phyloP scores from a whole-genome alignment of 2,329 filamentous ascomycete genomes.

The Epichloe glyceriae region DNA sequence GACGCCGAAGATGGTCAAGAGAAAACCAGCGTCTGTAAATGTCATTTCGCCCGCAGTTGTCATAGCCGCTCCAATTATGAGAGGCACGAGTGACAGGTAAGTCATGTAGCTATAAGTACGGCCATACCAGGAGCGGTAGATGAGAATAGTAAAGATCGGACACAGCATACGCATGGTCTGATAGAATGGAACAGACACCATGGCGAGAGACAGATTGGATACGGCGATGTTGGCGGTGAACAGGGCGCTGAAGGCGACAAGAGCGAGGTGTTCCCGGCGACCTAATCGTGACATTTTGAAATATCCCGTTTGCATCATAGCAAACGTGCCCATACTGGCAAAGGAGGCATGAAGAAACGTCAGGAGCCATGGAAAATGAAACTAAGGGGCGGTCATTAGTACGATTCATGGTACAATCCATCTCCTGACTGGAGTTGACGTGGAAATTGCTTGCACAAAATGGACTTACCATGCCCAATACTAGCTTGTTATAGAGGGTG shows the following conservation, averaged over 20 bases:
- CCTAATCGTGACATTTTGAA: constrained; percentile 40
- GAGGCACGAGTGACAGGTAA: constrained; percentile 47
- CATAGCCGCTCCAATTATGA: constrained; percentile 45
- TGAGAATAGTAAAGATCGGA: constrained; percentile 48
- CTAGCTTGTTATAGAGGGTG: constrained; percentile 47
- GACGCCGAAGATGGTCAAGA: constrained; percentile 40
- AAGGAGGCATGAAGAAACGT: constrained; percentile 46
- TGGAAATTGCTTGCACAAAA: not conserved
- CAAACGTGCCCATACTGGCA: constrained; percentile 41
- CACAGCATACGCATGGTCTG: constrained; percentile 50
- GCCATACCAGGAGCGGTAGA: constrained; percentile 43
- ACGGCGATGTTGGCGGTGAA: constrained; percentile 53
- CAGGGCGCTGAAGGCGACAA: constrained; percentile 45
- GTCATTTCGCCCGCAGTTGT: constrained; percentile 51
- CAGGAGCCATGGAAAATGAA: constrained; percentile 47
- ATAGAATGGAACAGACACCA: constrained; percentile 54
- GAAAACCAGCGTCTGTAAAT: constrained; percentile 44
- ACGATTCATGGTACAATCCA: not conserved
- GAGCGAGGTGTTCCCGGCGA: constrained; percentile 38
- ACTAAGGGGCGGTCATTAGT: constrained; percentile 22
- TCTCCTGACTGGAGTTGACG: not conserved
- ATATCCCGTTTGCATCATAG: constrained; percentile 36
- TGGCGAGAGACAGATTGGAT: constrained; percentile 47
- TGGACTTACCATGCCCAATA: constrained; percentile 34
- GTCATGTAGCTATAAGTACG: constrained; percentile 42